Conservation (phyloP, 106 monocot genomes). For the Amphibolis antarctica region DNA sequence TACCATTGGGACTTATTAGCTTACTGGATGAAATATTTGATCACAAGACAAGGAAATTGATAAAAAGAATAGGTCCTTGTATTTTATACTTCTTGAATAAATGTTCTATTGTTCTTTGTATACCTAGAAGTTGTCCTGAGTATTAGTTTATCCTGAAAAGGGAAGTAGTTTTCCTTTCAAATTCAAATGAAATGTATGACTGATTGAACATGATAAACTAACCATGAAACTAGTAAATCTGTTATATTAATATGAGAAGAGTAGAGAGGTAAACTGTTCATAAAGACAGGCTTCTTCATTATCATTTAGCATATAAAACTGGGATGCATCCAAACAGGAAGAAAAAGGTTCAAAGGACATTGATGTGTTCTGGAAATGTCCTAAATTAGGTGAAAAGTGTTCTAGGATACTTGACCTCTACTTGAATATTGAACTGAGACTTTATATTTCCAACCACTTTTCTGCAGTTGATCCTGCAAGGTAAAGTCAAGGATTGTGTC, state of each 20-base stretch:
- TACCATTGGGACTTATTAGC: no score
- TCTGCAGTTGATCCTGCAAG: constrained; percentile 46
- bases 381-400: neutral
- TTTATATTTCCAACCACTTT: constrained; percentile 57
- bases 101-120: no score
- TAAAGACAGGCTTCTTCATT: no score
- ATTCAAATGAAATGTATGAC: neutral
- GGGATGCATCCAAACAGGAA: neutral
- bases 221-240: neutral
- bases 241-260: neutral
- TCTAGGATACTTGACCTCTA: constrained; percentile 47
- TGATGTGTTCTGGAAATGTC: neutral
- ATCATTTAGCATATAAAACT: no score
- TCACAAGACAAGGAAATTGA: no score
- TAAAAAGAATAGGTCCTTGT: no score
- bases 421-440: constrained; percentile 57
- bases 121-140: no score
- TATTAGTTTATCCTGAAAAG: neutral
- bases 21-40: no score
- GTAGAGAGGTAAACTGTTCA: neutral
- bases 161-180: neutral
- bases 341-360: neutral
- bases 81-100: no score
- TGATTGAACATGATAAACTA: neutral
- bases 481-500: neutral